Evolutionary conservation across 2,329 filamentous ascomycete genomes (phyloP), one percentile per base, ranked within the genome.

Genomic region (Celoporthe dispersa): DNA sequence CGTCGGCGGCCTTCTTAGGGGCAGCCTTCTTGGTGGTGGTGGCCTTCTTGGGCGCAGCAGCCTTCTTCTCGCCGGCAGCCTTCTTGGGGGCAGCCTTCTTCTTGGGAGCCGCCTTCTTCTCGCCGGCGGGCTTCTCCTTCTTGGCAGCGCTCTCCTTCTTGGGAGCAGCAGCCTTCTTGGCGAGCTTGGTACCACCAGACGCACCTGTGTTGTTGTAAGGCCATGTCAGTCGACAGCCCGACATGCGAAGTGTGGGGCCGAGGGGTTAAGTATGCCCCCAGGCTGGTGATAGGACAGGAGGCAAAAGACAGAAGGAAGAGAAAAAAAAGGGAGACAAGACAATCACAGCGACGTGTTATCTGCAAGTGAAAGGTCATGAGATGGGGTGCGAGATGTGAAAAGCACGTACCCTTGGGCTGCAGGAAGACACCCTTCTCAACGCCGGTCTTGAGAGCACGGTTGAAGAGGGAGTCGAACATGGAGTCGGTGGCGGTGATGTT

Each of bases 121-220:
- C 73, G 62, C 75, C 73, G 11, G 77, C 73, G 25, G 77, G 72
- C 74, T 81, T 79, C 73, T 79, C 75, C 73, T 72, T 59, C 73
- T 77, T 77, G 39, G 75, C 68, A 39, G 76, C 73, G 44, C 74
- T 71, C 64, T 77, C 75, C 78, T 79, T 79, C 76, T 79, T 79
- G 59, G 74, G 74, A n/a, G 70, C 68, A n/a, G 74, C 75, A 22
- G 76, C 72, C 73, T 77, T 75, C 76, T 78, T 77, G 55, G 91
- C 92, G 71, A 97, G 91, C 91, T 97, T 97, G 82, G 96, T 94
- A 75, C 93, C 92, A 72, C 94, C 94, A 73, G 94, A 97, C 71
- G 93, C 87, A 77, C 92, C 92, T 94, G 28, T 3, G 22, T 48
- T 3, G 44, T n/a, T 12, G 37, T 12, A 7, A 11, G 53, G 37